A percentile compares a stretch with the other conserved stretches of the same genome.
Conservation (phyloP, 768 basidiomycete genomes). For the Hortiboletus campestris region DNA sequence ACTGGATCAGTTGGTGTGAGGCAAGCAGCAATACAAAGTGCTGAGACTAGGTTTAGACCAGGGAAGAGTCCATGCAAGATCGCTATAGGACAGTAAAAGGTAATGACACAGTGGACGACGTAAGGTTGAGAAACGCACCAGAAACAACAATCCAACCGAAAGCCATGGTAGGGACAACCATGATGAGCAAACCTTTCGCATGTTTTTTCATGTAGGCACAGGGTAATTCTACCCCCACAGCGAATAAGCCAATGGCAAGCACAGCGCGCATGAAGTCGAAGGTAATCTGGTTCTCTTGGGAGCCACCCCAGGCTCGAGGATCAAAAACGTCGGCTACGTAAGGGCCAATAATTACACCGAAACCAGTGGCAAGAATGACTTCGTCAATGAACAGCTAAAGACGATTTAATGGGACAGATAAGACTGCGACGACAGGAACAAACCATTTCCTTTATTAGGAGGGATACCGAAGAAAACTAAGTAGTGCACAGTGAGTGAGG, state of each 20-base stretch:
- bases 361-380: constrained; percentile 84
- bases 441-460: constrained; percentile 81
- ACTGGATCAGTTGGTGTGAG: constrained; percentile 95
- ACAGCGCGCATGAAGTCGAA: constrained; percentile 86
- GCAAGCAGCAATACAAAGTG: constrained; percentile 85
- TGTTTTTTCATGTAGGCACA: constrained; percentile 80
- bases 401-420: neutral
- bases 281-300: constrained; percentile 58
- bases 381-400: constrained; percentile 83
- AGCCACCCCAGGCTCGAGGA: constrained; percentile 67
- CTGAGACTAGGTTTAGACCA: constrained; percentile 63
- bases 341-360: constrained; percentile 64
- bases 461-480: constrained; percentile 82
- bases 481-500: neutral
- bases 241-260: constrained; percentile 89
- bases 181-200: constrained; percentile 61
- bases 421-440: neutral
- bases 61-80: constrained; percentile 75
- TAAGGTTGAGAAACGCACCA: constrained; percentile 37
- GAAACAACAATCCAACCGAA: constrained; percentile 80
- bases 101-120: neutral
- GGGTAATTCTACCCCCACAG: constrained; percentile 93
- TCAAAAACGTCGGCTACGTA: constrained; percentile 69
- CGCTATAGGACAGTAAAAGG: constrained; percentile 35
- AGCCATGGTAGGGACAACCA: constrained; percentile 84